Percentiles rank a stretch among this genome's conserved stretches.
phyloP scores from a whole-genome alignment of 2,329 filamentous ascomycete genomes.

The Paecilomyces variotii region DNA sequence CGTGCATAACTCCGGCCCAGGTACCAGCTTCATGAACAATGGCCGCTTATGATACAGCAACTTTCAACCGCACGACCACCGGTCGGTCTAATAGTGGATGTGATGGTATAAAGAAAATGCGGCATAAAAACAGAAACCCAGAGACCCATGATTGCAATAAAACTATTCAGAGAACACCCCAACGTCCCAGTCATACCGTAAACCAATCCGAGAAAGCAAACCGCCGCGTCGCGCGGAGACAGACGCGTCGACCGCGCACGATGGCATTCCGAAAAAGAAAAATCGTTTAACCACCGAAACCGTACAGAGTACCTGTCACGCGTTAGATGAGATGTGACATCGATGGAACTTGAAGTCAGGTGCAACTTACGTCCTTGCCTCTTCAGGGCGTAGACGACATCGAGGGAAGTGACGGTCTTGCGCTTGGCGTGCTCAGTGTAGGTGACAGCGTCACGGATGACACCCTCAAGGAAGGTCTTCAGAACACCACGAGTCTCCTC shows the following conservation, averaged over 20 bases:
- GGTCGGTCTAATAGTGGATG: conserved; percentile 27
- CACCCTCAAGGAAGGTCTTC: conserved; percentile 67
- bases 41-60: conserved; percentile 35
- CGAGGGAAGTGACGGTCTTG: conserved; percentile 49
- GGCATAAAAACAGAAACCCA: conserved; percentile 33
- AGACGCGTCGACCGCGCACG: conserved; percentile 25
- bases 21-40: conserved; percentile 14
- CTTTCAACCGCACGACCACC: conserved; percentile 30
- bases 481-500: too few species aligned
- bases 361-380: conserved; percentile 52
- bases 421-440: conserved; percentile 80
- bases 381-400: conserved; percentile 58
- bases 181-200: conserved; percentile 38
- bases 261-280: conserved; percentile 23
- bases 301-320: conserved; percentile 63
- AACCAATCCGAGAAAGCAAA: conserved; percentile 34
- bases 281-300: conserved; percentile 71
- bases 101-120: conserved; percentile 29
- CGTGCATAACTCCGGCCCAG: conserved; percentile 14
- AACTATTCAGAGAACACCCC: conserved; percentile 33
- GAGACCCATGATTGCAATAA: conserved; percentile 32
- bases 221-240: conserved; percentile 23
- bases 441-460: conserved; percentile 72
- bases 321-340: conserved; percentile 6
- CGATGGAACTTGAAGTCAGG: conserved; percentile 8